These are phyloP conservation scores for Colletotrichum chrysophilum DNA, from an alignment of 2,329 filamentous ascomycete genomes.

Conservation along the genomic window DNA sequence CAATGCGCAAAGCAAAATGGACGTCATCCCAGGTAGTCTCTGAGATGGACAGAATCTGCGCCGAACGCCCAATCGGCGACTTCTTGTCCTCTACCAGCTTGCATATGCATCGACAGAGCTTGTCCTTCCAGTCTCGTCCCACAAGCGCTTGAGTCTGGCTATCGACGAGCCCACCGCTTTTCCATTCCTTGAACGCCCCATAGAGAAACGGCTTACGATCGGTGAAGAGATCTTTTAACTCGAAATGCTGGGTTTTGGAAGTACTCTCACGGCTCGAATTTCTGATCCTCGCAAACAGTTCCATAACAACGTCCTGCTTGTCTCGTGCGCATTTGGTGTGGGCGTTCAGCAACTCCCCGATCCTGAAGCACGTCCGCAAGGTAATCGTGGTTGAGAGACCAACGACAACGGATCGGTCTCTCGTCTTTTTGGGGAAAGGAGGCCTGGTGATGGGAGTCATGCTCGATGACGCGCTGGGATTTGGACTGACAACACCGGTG, in stretches of 20 bases:
- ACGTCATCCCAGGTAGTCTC: constrained; percentile 20
- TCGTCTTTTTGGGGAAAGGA: constrained; percentile 52
- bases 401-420: constrained; percentile 57
- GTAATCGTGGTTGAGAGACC: constrained; percentile 52
- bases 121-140: not conserved
- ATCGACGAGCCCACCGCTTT: not conserved
- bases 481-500: constrained; percentile 24
- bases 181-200: constrained; percentile 8
- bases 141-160: not conserved
- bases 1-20: not conserved
- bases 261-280: constrained; percentile 60
- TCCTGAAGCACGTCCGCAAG: constrained; percentile 67
- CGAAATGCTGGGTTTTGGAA: constrained; percentile 62
- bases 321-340: constrained; percentile 36
- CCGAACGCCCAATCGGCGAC: not conserved
- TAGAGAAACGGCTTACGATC: constrained; percentile 55
- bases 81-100: not conserved
- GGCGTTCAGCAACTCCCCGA: constrained; percentile 63
- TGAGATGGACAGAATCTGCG: constrained; percentile 11
- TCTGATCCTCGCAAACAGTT: constrained; percentile 67
- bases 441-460: constrained; percentile 53
- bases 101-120: constrained; percentile 20
- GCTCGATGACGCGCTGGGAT: not conserved
- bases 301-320: constrained; percentile 53
- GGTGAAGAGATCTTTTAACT: constrained; percentile 68